phyloP scores from a whole-genome alignment of 2,329 filamentous ascomycete species.

The Madurella mycetomatis region DNA sequence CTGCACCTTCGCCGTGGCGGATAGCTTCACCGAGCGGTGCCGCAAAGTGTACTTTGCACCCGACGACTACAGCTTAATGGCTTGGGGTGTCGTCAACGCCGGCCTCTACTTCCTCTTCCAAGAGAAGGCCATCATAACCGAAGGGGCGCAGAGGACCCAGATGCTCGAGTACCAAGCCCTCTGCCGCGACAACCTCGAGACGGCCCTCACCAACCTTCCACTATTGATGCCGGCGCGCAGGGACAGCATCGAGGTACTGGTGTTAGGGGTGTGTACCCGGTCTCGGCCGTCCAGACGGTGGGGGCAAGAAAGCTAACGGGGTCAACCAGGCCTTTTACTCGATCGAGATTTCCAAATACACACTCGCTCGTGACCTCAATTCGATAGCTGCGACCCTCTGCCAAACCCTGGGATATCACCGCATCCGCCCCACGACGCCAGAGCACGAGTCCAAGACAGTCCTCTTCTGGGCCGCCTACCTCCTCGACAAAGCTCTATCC shows the following conservation, averaged over 20 bases:
- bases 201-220: constrained; percentile 47
- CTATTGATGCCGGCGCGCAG: constrained; percentile 52
- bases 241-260: constrained; percentile 53
- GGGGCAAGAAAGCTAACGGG: constrained; percentile 1
- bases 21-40: constrained; percentile 48
- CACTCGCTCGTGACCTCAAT: constrained; percentile 60
- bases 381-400: constrained; percentile 56
- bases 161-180: constrained; percentile 36
- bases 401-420: constrained; percentile 59
- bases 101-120: constrained; percentile 48
- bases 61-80: constrained; percentile 46
- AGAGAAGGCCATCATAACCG: constrained; percentile 40
- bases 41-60: constrained; percentile 48
- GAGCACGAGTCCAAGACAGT: constrained; percentile 34
- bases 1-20: constrained; percentile 45
- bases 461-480: constrained; percentile 51
- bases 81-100: constrained; percentile 47
- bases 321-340: constrained; percentile 51
- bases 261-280: constrained; percentile 47
- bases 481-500: constrained; percentile 54
- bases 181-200: constrained; percentile 48
- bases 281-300: too few species aligned
- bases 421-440: constrained; percentile 29
- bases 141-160: constrained; percentile 27
- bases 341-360: constrained; percentile 58